A percentile compares a stretch with the other conserved stretches of the same genome.
phyloP scores from a whole-genome alignment of 345 rosid species.

The Moricandia arvensis region DNA sequence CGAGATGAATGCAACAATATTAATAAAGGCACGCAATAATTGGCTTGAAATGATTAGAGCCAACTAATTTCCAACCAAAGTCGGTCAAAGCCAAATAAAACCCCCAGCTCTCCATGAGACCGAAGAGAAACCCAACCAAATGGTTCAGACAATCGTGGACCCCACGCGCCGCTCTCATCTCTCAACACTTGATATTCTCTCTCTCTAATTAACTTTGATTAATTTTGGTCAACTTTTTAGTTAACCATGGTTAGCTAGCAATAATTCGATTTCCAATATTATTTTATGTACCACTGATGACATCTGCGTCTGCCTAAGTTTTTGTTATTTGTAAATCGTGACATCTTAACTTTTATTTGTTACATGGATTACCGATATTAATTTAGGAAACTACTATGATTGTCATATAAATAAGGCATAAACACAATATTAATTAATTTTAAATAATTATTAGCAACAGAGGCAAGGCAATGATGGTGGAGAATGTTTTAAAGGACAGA shows the following conservation, averaged over 20 bases:
- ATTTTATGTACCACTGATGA: not conserved
- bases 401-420: not conserved
- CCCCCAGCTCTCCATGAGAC: slow-evolving; percentile 25
- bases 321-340: not conserved
- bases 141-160: slow-evolving; percentile 38
- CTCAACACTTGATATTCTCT: slow-evolving; percentile 24
- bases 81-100: slow-evolving; percentile 38
- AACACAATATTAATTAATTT: not conserved
- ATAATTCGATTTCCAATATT: slow-evolving; percentile 6
- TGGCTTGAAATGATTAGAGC: slow-evolving; percentile 37
- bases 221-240: slow-evolving; percentile 33
- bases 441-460: not conserved
- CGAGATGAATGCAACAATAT: slow-evolving; percentile 26
- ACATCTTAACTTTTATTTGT: not conserved
- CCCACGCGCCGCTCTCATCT: slow-evolving; percentile 37
- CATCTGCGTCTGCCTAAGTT: not conserved
- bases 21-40: slow-evolving; percentile 30
- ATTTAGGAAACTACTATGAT: slow-evolving; percentile 3
- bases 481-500: slow-evolving; percentile 35
- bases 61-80: slow-evolving; percentile 39
- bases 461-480: slow-evolving; percentile 34
- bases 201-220: slow-evolving; percentile 31
- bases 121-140: slow-evolving; percentile 25
- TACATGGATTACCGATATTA: not conserved
- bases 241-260: slow-evolving; percentile 33